phyloP scores from a whole-genome alignment of 1,139 yeast species.

The Pneumocystis jirovecii region DNA sequence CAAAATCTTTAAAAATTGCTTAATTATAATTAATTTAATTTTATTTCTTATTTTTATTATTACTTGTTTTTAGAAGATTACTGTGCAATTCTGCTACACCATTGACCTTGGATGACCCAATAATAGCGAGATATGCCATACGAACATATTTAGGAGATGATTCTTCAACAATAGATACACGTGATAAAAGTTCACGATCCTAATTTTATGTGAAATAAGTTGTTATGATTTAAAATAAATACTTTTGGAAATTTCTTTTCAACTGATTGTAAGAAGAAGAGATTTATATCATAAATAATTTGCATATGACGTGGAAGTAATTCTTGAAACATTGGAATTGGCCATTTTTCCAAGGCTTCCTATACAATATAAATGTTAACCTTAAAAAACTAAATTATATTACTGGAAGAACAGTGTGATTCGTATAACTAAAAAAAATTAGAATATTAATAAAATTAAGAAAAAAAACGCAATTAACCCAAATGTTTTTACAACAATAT shows the following conservation, averaged over 20 bases:
- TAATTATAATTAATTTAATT: background rate
- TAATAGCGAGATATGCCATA: slow-evolving; percentile 83
- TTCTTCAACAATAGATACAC: slow-evolving; percentile 80
- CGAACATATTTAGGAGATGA: slow-evolving; percentile 64
- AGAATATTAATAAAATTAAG: background rate
- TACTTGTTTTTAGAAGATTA: slow-evolving; percentile 62
- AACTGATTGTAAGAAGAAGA: slow-evolving; percentile 61
- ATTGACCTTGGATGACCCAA: slow-evolving; percentile 85
- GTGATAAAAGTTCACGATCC: slow-evolving; percentile 43
- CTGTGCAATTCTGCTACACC: slow-evolving; percentile 95
- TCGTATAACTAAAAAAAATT: slow-evolving; percentile 39
- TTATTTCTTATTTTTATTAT: background rate
- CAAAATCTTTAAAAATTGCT: slow-evolving; percentile 78
- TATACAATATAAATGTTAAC: background rate
- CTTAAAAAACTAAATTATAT: background rate
- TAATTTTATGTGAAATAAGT: background rate
- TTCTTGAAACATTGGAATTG: slow-evolving; percentile 60
- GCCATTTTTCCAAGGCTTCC: slow-evolving; percentile 83
- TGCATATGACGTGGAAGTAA: slow-evolving; percentile 85
- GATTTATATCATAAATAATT: slow-evolving; percentile 75
- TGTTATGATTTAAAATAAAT: background rate
- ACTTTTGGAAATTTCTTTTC: slow-evolving; percentile 53
- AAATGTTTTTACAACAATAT: slow-evolving; percentile 61
- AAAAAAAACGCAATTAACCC: slow-evolving; percentile 31
- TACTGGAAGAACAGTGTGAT: slow-evolving; percentile 89